phyloP scores from a whole-genome alignment of 2,329 filamentous ascomycete genomes.

The Sclerotinia spermophila region DNA sequence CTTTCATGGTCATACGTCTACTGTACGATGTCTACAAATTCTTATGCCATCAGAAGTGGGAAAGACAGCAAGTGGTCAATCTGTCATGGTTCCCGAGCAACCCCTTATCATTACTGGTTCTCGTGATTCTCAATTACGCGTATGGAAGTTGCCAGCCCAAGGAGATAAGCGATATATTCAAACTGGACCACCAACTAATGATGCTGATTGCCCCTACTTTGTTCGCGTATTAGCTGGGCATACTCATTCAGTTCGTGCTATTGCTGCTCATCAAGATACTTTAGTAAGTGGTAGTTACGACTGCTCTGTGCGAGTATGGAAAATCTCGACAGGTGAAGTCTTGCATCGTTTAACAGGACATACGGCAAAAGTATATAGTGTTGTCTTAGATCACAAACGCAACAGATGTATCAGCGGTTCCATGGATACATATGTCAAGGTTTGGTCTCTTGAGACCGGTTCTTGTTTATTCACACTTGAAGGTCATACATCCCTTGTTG shows the following conservation, averaged over 20 bases:
- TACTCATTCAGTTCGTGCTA: conserved; percentile 89
- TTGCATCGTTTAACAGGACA: conserved; percentile 83
- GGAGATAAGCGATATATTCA: conserved; percentile 76
- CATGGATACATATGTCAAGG: conserved; percentile 97
- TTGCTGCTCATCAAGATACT: conserved; percentile 90
- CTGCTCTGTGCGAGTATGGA: conserved; percentile 92
- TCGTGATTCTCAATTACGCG: conserved; percentile 85
- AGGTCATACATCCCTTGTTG: conserved; percentile 88
- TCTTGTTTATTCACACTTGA: conserved; percentile 84
- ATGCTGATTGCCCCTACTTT: conserved; percentile 89
- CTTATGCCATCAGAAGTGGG: conserved; percentile 74
- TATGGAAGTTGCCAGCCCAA: conserved; percentile 87
- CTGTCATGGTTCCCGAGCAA: conserved; percentile 88
- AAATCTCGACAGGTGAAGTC: conserved; percentile 89
- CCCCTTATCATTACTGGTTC: conserved; percentile 97
- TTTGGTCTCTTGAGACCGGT: conserved; percentile 91
- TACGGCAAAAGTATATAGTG: conserved; percentile 91
- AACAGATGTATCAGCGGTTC: conserved; percentile 96
- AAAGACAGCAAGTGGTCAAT: conserved; percentile 63
- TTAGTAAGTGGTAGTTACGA: conserved; percentile 98
- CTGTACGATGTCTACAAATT: conserved; percentile 92
- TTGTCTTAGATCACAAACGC: conserved; percentile 85
- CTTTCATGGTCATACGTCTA: conserved; percentile 96
- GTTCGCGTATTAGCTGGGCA: conserved; percentile 83
- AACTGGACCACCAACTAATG: conserved; percentile 67